Base-by-base conservation (phyloP, 441 rosid genomes). In the Mallotus japonicus region DNA sequence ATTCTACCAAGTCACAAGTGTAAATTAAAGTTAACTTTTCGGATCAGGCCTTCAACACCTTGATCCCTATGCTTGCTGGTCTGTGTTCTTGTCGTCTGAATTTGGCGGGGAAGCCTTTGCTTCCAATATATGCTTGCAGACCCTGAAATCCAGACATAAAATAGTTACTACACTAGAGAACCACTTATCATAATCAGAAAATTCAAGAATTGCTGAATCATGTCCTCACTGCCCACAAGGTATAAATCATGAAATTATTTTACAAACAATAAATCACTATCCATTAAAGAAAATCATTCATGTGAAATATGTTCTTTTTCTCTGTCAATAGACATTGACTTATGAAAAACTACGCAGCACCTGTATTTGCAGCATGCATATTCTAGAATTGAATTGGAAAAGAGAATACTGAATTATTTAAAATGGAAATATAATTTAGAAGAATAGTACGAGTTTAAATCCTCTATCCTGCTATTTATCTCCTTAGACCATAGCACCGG, bases 401-500 rank as follows among this genome's bases (percentile, higher is more conserved):
- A 22, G 11, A 51, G 67, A 58, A 34, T 14, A 42, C 28, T 24
- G 10, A 9, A 3, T 1, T 17, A 22, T 20, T 11, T 4, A 13
- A 60, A 62, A n/a, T 24, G 60, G 19, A 68, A 47, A 42, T 17
- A 40, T 32, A 17, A 53, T 50, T 22, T 42, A 59, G n/a, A 37
- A 65, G 74, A 74, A 40, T 6, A 58, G 49, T 85, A 90, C 95
- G 61, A 69, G 77, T 80, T 78, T 55, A 90, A 84, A 24, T 85
- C 87, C 66, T 88, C 87, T 5, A 76, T 79, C 76, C 64, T 81
- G 78, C 76, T 81, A 75, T 37, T 82, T 78, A 90, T 87, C 67
- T 90, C 88, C 40, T 76, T 78, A 59, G 92, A 83, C 92, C 88
- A 84, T 64, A 89, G 57, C 55, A 85, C 71, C 0, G 95, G 89